Evolutionary conservation across 2,329 filamentous ascomycete genomes (phyloP), one percentile per base, ranked within the genome.

Genomic region (Beauveria sp.): DNA sequence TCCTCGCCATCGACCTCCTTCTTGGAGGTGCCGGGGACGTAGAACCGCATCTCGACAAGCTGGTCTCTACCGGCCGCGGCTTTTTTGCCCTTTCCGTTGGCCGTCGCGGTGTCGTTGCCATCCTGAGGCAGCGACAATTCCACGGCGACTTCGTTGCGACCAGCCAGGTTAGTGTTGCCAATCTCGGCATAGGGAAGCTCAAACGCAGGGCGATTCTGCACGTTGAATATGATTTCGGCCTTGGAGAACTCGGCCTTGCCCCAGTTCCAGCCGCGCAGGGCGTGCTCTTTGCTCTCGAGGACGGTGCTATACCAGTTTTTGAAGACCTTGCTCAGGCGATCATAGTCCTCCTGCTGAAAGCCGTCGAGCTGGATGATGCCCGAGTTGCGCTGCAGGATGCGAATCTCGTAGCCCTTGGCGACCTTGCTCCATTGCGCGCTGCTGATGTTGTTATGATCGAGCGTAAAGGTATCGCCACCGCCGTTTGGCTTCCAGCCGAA

Each of bases 181-280:
- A 99, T 96, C 75, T 99, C 95, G 52, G 92, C 90, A 78, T 98
- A 99, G 14, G 96, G 93, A 5, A 99, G 88, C 76, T 98, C 95
- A 74, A 99, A 99, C 5, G 93, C 91, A 3, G 95, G 95, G 69
- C 92, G 87, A 76, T 97, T 99, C 73, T 96, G 92, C 43, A 99
- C 95, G 74, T 93, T 98, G 81, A 99, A 99, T 34, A 90, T 85
- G 61, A 99, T 85, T 78, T 99, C 95, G 60, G 92, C 89, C 77
- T 98, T 96, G 64, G 89, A 88, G 73, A 99, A 96, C 70, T 99
- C 95, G 66, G 91, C 91, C 77, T 98, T 99, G 70, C 95, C 95
- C 96, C 95, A 99, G 75, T 99, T 99, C 95, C 95, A 99, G 62
- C 95, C 95, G 68, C 95, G 87, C 63, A 99, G 80, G 26, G 95